Evolutionary conservation across 1,284 basidiomycete genomes (phyloP), one percentile per base, ranked within the genome.

Genomic region (Papiliotrema laurentii): DNA sequence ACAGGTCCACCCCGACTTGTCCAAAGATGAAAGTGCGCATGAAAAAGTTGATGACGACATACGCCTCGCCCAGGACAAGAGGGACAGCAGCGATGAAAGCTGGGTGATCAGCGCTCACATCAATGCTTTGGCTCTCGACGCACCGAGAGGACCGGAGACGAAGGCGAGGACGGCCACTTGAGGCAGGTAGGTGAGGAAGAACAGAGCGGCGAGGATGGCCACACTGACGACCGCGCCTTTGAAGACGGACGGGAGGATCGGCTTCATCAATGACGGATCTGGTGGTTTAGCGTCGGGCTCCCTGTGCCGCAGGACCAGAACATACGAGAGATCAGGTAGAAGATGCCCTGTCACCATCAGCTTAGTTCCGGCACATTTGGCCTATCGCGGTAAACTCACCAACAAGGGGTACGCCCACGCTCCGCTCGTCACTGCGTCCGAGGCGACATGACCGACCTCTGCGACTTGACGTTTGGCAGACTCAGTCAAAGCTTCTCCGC

Each of bases 181-280:
- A 1, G 84, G 85, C 14, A 85, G 63, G 68, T 83, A 87, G 35
- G 83, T 81, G 69, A 86, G 79, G 59, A 80, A 68, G 65, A 83
- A 82, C 59, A 85, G 72, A 18, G 67, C 72, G 16, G 64, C 68
- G 48, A 83, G 74, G 26, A 73, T 65, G 10, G 50, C 69, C 22
- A 76, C 69, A 9, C 64, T 68, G 42, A 74, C 51, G n/a, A 61
- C 43, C 4, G 68, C 51, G 1, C 68, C 68, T 41, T 68, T 67
- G 50, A 73, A 36, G 11, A 77, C 53, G 14, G 69, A 56, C 3
- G 75, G 72, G 14, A 74, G 45, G 24, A 77, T 63, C 5, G 75
- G 73, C 21, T 59, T 56, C 35, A 73, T 54, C 9, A 78, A 64
- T 3, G 59, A 54, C 1, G 75, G 74, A 58, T 78, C 71, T 72